Base-by-base conservation (phyloP, 2,329 filamentous ascomycete species). In the Cladosporium cucumerinum region DNA sequence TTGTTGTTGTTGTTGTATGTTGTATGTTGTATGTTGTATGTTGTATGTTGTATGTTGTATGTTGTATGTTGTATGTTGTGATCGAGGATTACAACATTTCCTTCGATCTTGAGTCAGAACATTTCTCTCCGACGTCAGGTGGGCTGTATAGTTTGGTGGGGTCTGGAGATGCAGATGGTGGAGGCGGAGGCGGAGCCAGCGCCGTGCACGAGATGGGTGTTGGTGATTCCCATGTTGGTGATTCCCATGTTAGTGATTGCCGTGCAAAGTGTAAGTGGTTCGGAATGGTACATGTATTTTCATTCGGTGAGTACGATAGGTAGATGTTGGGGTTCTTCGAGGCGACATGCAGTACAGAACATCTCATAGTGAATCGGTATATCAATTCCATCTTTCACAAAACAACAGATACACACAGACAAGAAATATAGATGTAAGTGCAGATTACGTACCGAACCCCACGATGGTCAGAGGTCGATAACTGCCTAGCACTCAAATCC, bases 401-500 rank as follows among this genome's bases (percentile, higher is more conserved):
- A n/a, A 54, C 28, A 32, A 46, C n/a, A 46, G 2, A 10, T 5
- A 10, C 8, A 46, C n/a, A 52, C 25, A 7, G n/a, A 25, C 25
- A 28, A 52, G 14, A 28, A 2, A 8, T 26, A 28, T 12, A n/a
- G 25, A 51, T 61, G 58, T 61, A 28, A 61, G 59, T 61, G 59
- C 59, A 61, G 14, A 23, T 61, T 54, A 61, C 59, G 59, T 48
- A 54, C 48, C 59, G 59, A 21, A 52, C 48, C 59, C 48, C 59
- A 61, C 59, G 12, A 6, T 14, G 32, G 18, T 21, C 16, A 48
- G 57, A 48, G 48, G 48, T 36, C 59, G 59, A 61, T 61, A 43
- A 61, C 59, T 61, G 59, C 59, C 59, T 61, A 43, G 59, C 59
- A 61, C 59, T 61, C 25, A 32, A 21, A 25, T 59, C 57, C 25